Evolutionary conservation across 805 yeast genomes (phyloP).

Genomic region (Schwanniomyces vanrijiae): DNA sequence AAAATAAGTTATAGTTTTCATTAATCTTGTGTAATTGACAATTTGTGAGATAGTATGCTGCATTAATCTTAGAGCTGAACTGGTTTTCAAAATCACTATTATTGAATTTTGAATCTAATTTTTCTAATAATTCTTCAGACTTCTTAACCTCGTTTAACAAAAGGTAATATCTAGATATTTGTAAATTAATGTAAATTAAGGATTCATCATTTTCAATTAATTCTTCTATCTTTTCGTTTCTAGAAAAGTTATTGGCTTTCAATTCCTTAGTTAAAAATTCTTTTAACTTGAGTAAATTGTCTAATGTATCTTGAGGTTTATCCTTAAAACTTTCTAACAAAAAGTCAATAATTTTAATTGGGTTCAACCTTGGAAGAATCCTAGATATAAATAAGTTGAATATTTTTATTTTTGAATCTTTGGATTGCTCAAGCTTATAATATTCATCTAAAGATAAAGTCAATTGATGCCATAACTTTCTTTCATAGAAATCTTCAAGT

Average conservation of each 20-base stretch:
- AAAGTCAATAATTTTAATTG: slow-evolving; percentile 75
- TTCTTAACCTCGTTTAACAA: slow-evolving; percentile 50
- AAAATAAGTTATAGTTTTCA: slow-evolving; percentile 78
- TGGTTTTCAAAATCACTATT: slow-evolving; percentile 22
- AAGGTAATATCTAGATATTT: slow-evolving; percentile 72
- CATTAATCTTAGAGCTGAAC: slow-evolving; percentile 58
- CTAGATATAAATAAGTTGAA: slow-evolving; percentile 68
- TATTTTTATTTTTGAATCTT: slow-evolving; percentile 59
- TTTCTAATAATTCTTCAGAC: slow-evolving; percentile 68
- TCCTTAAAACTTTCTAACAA: slow-evolving; percentile 51
- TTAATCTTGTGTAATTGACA: slow-evolving; percentile 73
- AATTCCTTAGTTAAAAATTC: slow-evolving; percentile 21
- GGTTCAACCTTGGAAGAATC: slow-evolving; percentile 72
- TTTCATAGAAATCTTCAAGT: slow-evolving; percentile 81
- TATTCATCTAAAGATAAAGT: slow-evolving; percentile 65
- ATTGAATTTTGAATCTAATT: slow-evolving; percentile 58
- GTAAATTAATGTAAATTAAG: slow-evolving; percentile 50
- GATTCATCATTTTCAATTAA: slow-evolving; percentile 53
- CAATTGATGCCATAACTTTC: slow-evolving; percentile 94
- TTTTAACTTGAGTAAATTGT: slow-evolving; percentile 36
- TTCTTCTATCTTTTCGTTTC: slow-evolving; percentile 24
- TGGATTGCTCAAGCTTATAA: slow-evolving; percentile 54
- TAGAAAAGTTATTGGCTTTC: slow-evolving; percentile 28
- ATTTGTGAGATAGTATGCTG: slow-evolving; percentile 79
- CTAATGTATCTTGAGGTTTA: slow-evolving; percentile 26